Evolutionary conservation across 495 filamentous ascomycete genomes (phyloP).

Genomic region (Podospora fimiseda): DNA sequence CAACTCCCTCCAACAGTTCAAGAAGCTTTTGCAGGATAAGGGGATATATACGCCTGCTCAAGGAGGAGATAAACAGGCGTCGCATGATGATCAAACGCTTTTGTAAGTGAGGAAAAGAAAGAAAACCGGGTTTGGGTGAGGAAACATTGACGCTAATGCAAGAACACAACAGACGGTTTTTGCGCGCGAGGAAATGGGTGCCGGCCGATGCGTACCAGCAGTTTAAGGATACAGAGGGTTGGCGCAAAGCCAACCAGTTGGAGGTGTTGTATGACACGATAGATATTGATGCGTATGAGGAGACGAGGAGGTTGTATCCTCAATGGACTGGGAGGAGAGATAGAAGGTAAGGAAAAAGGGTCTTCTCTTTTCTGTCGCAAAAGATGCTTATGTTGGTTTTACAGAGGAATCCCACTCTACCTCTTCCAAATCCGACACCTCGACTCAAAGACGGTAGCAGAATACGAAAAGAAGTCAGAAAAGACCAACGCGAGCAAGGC

Average conservation of each 20-base stretch:
- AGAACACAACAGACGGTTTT: constrained; percentile 60
- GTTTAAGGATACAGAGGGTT: constrained; percentile 84
- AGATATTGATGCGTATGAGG: constrained; percentile 74
- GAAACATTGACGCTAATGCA: not conserved
- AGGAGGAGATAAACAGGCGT: constrained; percentile 37
- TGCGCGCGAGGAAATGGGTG: constrained; percentile 71
- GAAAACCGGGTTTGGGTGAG: not conserved
- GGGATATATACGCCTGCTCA: constrained; percentile 53
- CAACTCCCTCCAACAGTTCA: constrained; percentile 59
- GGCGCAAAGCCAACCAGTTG: constrained; percentile 73
- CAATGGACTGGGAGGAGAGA: constrained; percentile 89
- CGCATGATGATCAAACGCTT: constrained; percentile 75
- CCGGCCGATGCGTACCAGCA: constrained; percentile 69
- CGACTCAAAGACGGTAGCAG: constrained; percentile 67
- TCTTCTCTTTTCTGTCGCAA: not conserved
- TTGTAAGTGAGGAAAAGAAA: too few relatives aligned
- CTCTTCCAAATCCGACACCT: constrained; percentile 80
- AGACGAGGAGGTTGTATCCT: constrained; percentile 73
- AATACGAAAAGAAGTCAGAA: constrained; percentile 62
- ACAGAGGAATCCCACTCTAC: constrained; percentile 79
- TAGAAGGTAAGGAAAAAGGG: constrained; percentile 47
- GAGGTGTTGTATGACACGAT: constrained; percentile 69
- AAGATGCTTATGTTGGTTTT: not conserved
- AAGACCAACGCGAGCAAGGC: constrained; percentile 46
- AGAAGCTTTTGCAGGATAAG: constrained; percentile 54